Evolutionary conservation across 805 yeast species (phyloP).

Genomic region (Komagataella ulmi): DNA sequence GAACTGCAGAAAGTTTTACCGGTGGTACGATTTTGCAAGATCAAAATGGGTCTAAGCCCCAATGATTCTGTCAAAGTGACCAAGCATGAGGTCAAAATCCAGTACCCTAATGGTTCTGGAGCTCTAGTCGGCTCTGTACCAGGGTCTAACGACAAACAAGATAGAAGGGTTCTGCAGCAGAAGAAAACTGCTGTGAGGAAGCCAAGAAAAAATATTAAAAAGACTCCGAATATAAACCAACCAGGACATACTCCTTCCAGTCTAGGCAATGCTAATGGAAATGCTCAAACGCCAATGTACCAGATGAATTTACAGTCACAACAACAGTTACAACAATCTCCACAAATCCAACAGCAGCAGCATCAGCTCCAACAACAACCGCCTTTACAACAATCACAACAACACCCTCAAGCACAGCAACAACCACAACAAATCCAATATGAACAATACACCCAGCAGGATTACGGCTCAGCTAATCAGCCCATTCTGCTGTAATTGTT

Average conservation of each 20-base stretch:
- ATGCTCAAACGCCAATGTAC: not conserved
- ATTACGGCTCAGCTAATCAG: not conserved
- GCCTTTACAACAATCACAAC: not conserved
- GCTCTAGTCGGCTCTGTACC: not conserved
- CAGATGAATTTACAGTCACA: not conserved
- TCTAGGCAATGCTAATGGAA: not conserved
- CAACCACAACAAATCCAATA: not conserved
- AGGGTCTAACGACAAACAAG: not conserved
- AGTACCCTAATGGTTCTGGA: not conserved
- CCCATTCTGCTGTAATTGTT: not conserved
- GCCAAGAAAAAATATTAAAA: not conserved
- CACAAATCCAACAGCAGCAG: not conserved
- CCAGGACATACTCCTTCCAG: not conserved
- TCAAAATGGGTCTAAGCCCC: conserved; percentile 34
- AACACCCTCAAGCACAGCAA: not conserved
- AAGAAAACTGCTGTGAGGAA: not conserved
- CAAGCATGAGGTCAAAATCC: conserved; percentile 10
- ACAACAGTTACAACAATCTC: not conserved
- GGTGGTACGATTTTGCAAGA: conserved; percentile 34
- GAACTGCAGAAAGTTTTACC: conserved; percentile 32
- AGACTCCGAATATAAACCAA: not conserved
- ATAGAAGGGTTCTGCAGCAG: not conserved
- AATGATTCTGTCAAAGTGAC: conserved; percentile 24
- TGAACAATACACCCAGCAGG: not conserved
- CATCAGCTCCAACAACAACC: not conserved